A percentile compares a stretch with the other conserved stretches of the same genome.
These are phyloP conservation scores for Pinus taeda DNA, from an alignment of 75 land plant genomes.

Conservation along the genomic window DNA sequence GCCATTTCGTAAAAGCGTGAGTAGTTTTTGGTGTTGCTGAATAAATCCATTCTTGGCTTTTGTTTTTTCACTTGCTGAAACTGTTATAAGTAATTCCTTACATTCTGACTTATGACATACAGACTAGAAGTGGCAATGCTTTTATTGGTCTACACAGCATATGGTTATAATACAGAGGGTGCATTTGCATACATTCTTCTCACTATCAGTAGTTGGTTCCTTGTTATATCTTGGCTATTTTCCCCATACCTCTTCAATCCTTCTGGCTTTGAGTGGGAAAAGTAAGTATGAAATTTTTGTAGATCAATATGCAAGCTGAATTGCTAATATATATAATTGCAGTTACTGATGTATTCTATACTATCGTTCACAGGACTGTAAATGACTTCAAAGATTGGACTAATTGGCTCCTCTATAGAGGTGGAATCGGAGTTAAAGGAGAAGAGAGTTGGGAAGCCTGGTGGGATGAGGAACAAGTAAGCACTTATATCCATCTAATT, in stretches of 20 bases:
- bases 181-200: conserved; percentile 70
- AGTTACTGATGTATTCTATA: not conserved
- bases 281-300: conserved; percentile 43
- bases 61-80: conserved; percentile 1
- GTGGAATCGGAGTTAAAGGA: conserved; percentile 85
- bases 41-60: not conserved
- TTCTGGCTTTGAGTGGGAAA: conserved; percentile 99
- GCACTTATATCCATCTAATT: not conserved
- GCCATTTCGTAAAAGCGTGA: conserved; percentile 95
- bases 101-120: conserved; percentile 19
- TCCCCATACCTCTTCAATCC: conserved; percentile 97
- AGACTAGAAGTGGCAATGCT: conserved; percentile 82
- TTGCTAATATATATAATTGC: not conserved
- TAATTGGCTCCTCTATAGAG: conserved; percentile 90
- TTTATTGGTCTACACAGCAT: conserved; percentile 72
- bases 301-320: not conserved
- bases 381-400: conserved; percentile 95
- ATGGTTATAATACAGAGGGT: conserved; percentile 65
- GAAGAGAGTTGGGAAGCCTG: conserved; percentile 96
- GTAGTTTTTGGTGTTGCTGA: conserved; percentile 11
- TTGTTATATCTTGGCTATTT: conserved; percentile 92
- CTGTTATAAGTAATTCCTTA: conserved; percentile 1
- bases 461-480: conserved; percentile 95
- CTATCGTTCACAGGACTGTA: conserved; percentile 47
- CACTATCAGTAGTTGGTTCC: conserved; percentile 86